These are phyloP conservation scores for Saccharomyces jurei DNA, from an alignment of 805 yeast genomes.

Conservation along the genomic window DNA sequence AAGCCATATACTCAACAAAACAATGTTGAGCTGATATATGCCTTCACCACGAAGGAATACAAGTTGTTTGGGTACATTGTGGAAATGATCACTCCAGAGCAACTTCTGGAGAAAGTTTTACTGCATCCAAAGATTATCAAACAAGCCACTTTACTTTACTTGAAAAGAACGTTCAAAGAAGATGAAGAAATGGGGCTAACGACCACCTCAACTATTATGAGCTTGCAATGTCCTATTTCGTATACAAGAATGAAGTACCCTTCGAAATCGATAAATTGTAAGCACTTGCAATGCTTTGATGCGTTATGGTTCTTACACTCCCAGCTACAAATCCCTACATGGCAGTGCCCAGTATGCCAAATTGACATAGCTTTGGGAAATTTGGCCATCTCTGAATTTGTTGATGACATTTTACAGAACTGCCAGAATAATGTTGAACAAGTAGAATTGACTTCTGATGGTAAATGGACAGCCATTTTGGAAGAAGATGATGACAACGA, in stretches of 20 bases:
- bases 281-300: conserved; percentile 86
- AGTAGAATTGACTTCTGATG: conserved; percentile 62
- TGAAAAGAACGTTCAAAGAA: conserved; percentile 33
- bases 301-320: conserved; percentile 62
- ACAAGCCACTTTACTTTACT: conserved; percentile 41
- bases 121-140: conserved; percentile 45
- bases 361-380: conserved; percentile 43
- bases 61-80: conserved; percentile 54
- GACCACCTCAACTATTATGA: conserved; percentile 55
- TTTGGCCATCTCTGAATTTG: conserved; percentile 68
- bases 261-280: conserved; percentile 58
- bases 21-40: conserved; percentile 46
- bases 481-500: conserved; percentile 19
- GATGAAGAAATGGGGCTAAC: conserved; percentile 65
- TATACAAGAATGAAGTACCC: conserved; percentile 65
- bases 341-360: conserved; percentile 85
- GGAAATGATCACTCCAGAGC: conserved; percentile 36
- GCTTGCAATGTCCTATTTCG: conserved; percentile 74
- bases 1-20: conserved; percentile 31
- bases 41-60: conserved; percentile 45
- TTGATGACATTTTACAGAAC: conserved; percentile 47
- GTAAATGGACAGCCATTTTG: conserved; percentile 52
- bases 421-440: conserved; percentile 52
- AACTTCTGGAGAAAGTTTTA: conserved; percentile 33
- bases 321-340: conserved; percentile 72